phyloP scores from a whole-genome alignment of 225 moss, liverwort and hornwort genomes.

The Lunularia cruciata region DNA sequence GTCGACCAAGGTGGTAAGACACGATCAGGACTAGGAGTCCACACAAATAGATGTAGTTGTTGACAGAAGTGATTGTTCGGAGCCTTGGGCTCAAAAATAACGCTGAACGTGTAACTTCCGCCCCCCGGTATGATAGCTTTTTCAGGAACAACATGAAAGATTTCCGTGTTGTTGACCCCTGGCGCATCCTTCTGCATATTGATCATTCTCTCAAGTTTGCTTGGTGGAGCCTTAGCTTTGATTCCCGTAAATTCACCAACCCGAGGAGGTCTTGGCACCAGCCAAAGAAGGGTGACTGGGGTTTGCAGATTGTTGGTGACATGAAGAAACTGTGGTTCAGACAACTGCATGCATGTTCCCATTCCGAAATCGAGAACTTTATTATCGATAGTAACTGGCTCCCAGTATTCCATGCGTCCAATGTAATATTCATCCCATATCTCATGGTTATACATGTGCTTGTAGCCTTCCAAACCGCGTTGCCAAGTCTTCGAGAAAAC shows the following conservation, averaged over 20 bases:
- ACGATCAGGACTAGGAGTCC: conserved; percentile 69
- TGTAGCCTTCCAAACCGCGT: conserved; percentile 64
- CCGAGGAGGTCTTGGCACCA: conserved; percentile 66
- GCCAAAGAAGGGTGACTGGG: conserved; percentile 67
- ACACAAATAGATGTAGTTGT: conserved; percentile 70
- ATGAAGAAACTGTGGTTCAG: conserved; percentile 62
- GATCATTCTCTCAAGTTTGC: conserved; percentile 18
- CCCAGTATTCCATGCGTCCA: conserved; percentile 89
- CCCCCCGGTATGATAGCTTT: conserved; percentile 61
- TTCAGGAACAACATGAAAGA: conserved; percentile 62
- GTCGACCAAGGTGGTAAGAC: conserved; percentile 88
- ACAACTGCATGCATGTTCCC: conserved; percentile 50
- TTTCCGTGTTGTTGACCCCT: conserved; percentile 14
- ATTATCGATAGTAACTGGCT: conserved; percentile 62
- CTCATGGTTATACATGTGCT: conserved; percentile 54
- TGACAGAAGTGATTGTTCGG: conserved; percentile 72
- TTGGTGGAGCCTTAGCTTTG: conserved; percentile 43
- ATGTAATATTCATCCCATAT: conserved; percentile 88
- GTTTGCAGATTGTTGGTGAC: conserved; percentile 81
- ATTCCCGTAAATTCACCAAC: conserved; percentile 30
- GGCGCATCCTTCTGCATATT: conserved; percentile 27
- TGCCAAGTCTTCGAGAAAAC: conserved; percentile 52
- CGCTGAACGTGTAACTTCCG: conserved; percentile 64
- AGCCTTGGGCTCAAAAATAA: conserved; percentile 65
- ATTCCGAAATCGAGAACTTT: conserved; percentile 61